Evolutionary conservation across 176 grass and related monocot species (phyloP).

Genomic region (Hordeum vulgare): DNA sequence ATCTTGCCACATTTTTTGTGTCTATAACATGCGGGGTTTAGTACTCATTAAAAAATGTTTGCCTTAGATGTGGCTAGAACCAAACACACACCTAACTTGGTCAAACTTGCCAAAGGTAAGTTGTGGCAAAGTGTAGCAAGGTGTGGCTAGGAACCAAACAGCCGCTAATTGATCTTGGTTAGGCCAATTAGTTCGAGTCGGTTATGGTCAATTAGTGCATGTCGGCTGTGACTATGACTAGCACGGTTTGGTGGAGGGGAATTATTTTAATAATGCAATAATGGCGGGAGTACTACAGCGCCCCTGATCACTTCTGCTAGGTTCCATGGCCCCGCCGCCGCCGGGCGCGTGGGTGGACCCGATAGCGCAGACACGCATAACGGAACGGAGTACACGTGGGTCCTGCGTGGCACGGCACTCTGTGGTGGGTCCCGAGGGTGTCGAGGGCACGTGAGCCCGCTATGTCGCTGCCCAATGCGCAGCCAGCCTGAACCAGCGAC

Average conservation of each 20-base stretch:
- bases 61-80: no score
- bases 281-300: not conserved
- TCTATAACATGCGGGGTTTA: no score
- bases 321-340: not conserved
- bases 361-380: not conserved
- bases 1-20: no score
- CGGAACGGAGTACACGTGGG: conserved; percentile 14
- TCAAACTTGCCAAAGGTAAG: no score
- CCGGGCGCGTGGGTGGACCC: not conserved
- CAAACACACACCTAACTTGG: no score
- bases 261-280: not conserved
- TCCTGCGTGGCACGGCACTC: not conserved
- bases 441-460: not conserved
- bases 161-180: no score
- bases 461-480: not conserved
- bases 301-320: not conserved
- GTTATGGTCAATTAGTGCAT: no score
- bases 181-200: no score
- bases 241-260: not conserved
- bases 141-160: no score
- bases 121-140: no score
- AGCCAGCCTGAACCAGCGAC: not conserved
- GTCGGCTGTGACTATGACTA: no score
- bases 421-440: not conserved
- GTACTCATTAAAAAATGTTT: no score